These are phyloP conservation scores for Pseudogymnoascus verrucosus DNA, from an alignment of 2,329 filamentous ascomycete genomes.

Conservation along the genomic window DNA sequence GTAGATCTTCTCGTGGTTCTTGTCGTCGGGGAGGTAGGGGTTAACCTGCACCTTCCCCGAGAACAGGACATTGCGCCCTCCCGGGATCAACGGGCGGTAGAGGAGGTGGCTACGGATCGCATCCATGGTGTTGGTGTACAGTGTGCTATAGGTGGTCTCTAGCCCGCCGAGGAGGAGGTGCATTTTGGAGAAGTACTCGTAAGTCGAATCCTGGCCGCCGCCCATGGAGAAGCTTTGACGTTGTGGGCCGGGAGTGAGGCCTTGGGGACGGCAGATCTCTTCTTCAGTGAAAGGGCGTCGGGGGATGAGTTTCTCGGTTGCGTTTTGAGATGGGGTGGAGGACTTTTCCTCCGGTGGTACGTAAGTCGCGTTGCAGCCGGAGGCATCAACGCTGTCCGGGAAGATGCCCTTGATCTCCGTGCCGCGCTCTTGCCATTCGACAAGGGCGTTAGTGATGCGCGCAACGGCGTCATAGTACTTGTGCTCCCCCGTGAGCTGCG, in stretches of 20 bases:
- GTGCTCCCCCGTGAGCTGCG: constrained; percentile 71
- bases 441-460: constrained; percentile 72
- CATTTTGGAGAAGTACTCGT: constrained; percentile 64
- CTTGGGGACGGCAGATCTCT: constrained; percentile 50
- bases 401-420: constrained; percentile 68
- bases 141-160: constrained; percentile 60
- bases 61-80: constrained; percentile 63
- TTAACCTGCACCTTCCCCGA: constrained; percentile 38
- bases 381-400: constrained; percentile 68
- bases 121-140: constrained; percentile 63
- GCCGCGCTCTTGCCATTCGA: constrained; percentile 61
- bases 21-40: constrained; percentile 24
- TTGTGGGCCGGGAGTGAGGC: constrained; percentile 40
- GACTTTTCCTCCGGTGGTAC: constrained; percentile 13
- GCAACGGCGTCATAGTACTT: constrained; percentile 89
- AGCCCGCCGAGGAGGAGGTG: constrained; percentile 70
- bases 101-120: constrained; percentile 66
- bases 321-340: background rate
- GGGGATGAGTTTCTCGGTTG: background rate
- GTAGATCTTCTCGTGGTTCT: constrained; percentile 35
- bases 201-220: constrained; percentile 60
- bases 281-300: background rate
- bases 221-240: constrained; percentile 50
- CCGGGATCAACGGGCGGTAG: constrained; percentile 66
- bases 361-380: constrained; percentile 62